Percentiles rank a stretch among this genome's conserved stretches.
Evolutionary conservation across 148 eudicot genomes (phyloP).

Genomic region (Pouteria glomerata): DNA sequence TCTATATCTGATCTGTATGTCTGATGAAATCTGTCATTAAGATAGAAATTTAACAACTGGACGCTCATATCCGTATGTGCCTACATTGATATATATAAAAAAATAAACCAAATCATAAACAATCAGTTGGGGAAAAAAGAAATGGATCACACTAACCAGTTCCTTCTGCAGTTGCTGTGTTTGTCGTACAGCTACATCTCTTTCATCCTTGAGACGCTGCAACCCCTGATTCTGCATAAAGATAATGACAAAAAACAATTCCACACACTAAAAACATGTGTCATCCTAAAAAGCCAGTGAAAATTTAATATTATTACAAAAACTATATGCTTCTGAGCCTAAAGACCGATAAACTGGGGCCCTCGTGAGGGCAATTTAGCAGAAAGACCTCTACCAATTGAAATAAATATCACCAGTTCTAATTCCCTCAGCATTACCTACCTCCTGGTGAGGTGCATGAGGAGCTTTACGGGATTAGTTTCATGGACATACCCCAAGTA

Average conservation of each 20-base stretch:
- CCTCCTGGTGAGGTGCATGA: no score
- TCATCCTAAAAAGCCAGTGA: neutral
- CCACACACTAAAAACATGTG: neutral
- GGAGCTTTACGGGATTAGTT: no score
- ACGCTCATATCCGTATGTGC: neutral
- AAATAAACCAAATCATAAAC: neutral
- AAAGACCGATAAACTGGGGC: neutral
- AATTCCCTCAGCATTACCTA: no score
- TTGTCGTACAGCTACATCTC: conserved; percentile 64
- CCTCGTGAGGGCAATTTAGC: no score
- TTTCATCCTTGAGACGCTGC: conserved; percentile 56
- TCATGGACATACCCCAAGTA: no score
- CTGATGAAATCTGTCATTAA: neutral
- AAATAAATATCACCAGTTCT: no score
- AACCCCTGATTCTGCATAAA: conserved; percentile 40
- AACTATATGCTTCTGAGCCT: neutral
- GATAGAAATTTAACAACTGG: neutral
- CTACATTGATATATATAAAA: neutral
- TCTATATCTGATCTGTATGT: neutral
- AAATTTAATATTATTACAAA: neutral
- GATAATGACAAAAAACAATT: neutral
- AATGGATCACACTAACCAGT: conserved; percentile 40
- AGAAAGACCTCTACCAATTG: no score
- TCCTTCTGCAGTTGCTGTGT: conserved; percentile 67
- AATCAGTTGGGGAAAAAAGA: neutral